Conservation (phyloP, 2,329 filamentous ascomycete genomes). For the Akanthomyces uredinophilus region DNA sequence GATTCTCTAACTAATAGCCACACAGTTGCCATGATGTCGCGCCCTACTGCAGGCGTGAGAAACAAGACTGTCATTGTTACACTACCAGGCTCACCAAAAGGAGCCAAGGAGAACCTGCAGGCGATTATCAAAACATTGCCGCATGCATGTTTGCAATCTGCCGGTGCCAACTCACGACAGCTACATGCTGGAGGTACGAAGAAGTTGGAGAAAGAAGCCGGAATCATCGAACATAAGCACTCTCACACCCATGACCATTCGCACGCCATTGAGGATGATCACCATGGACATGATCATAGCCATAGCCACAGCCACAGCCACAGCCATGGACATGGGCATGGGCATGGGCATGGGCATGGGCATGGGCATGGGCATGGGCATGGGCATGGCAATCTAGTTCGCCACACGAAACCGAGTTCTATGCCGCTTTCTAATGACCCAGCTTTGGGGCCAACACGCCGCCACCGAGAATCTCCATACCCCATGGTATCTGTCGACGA, state of each 20-base stretch:
- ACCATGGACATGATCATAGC: constrained; percentile 21
- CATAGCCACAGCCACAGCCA: constrained; percentile 32
- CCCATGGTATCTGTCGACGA: constrained; percentile 85
- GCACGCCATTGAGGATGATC: constrained; percentile 28
- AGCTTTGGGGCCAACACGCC: constrained; percentile 55
- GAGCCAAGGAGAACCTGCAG: constrained; percentile 87
- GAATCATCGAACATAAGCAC: constrained; percentile 39
- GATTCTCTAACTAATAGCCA: constrained; percentile 22
- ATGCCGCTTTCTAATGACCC: constrained; percentile 56
- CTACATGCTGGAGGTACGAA: constrained; percentile 77
- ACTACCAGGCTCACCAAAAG: constrained; percentile 90
- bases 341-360: constrained; percentile 36
- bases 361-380: constrained; percentile 38
- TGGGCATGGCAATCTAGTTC: constrained; percentile 59
- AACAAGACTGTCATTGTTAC: constrained; percentile 80
- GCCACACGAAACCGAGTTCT: constrained; percentile 65
- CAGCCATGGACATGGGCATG: constrained; percentile 30
- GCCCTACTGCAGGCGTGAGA: constrained; percentile 83
- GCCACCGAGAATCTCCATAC: constrained; percentile 83
- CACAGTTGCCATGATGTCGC: constrained; percentile 90
- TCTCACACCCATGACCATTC: constrained; percentile 22
- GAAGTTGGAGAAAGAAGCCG: constrained; percentile 79
- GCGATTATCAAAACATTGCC: constrained; percentile 85
- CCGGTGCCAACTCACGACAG: constrained; percentile 72
- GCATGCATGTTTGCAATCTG: constrained; percentile 88